Evolutionary conservation across 2,329 filamentous ascomycete genomes (phyloP).

Genomic region (Tolypocladium ovalisporum): DNA sequence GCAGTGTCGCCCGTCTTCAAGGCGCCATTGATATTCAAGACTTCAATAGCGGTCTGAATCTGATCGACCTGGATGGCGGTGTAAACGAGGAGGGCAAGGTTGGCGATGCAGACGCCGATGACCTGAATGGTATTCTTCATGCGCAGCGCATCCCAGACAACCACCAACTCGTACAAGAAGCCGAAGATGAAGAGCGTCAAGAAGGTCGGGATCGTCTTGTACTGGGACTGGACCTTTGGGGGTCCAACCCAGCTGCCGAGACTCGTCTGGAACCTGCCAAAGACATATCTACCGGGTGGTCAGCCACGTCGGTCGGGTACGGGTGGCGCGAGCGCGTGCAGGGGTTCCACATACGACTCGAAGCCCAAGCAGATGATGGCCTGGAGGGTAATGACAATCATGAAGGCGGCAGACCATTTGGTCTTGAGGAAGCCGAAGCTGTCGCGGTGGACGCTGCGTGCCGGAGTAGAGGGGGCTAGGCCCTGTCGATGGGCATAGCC

Average conservation of each 20-base stretch:
- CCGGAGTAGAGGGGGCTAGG: constrained; percentile 19
- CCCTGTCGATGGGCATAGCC: constrained; percentile 27
- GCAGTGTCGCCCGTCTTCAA: constrained; percentile 26
- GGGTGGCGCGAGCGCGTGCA: background rate
- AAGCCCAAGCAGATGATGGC: constrained; percentile 70
- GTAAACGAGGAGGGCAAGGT: constrained; percentile 84
- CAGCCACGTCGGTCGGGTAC: constrained; percentile 7
- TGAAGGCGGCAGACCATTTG: constrained; percentile 81
- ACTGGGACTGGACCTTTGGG: constrained; percentile 35
- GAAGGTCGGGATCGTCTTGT: constrained; percentile 81
- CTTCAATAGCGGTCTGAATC: constrained; percentile 61
- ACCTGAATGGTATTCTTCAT: constrained; percentile 98
- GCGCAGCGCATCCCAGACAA: constrained; percentile 88
- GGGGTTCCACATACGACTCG: constrained; percentile 58
- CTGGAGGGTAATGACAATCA: constrained; percentile 63
- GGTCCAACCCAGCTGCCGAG: constrained; percentile 30
- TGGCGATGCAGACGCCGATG: constrained; percentile 89
- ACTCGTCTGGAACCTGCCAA: constrained; percentile 69
- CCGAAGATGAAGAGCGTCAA: constrained; percentile 95
- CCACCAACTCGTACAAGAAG: constrained; percentile 80
- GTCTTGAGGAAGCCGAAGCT: constrained; percentile 66
- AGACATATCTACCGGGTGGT: constrained; percentile 59
- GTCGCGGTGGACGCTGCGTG: constrained; percentile 18
- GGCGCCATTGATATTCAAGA: constrained; percentile 33
- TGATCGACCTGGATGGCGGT: constrained; percentile 88